Conservation (phyloP, 169 alveolate species). For the Eimeria necatrix region DNA sequence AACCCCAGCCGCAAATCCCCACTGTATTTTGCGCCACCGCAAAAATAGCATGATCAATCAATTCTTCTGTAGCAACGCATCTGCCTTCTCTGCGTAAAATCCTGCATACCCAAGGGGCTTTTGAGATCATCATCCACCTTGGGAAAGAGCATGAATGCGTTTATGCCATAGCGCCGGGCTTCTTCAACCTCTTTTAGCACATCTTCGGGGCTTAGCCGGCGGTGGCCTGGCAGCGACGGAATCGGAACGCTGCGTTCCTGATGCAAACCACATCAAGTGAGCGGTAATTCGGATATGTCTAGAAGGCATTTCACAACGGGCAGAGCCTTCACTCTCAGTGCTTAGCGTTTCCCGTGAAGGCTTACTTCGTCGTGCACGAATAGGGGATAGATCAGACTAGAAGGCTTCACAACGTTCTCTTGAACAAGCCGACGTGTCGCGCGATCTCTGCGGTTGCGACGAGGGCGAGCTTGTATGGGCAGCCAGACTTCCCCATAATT, state of each 20-base stretch:
- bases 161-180: slow-evolving; percentile 82
- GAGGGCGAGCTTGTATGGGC: slow-evolving; percentile 78
- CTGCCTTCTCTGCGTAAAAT: background rate
- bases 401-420: slow-evolving; percentile 84
- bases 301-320: too few species aligned
- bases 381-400: slow-evolving; percentile 86
- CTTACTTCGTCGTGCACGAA: slow-evolving; percentile 86
- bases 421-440: slow-evolving; percentile 77
- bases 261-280: background rate
- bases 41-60: too few species aligned
- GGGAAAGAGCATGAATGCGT: slow-evolving; percentile 87
- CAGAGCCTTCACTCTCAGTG: too few species aligned
- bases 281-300: too few species aligned
- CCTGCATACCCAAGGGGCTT: slow-evolving; percentile 79
- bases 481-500: slow-evolving; percentile 81
- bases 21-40: too few species aligned
- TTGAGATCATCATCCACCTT: slow-evolving; percentile 83
- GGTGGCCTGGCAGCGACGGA: slow-evolving; percentile 83
- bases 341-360: background rate
- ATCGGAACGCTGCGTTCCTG: slow-evolving; percentile 83
- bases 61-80: too few species aligned
- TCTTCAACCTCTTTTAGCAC: slow-evolving; percentile 85
- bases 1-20: too few species aligned
- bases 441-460: slow-evolving; percentile 78
- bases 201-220: slow-evolving; percentile 82